Evolutionary conservation across 176 grass and related monocot genomes (phyloP), one percentile per base, ranked within the genome.

Genomic region (Juncus inflexus): DNA sequence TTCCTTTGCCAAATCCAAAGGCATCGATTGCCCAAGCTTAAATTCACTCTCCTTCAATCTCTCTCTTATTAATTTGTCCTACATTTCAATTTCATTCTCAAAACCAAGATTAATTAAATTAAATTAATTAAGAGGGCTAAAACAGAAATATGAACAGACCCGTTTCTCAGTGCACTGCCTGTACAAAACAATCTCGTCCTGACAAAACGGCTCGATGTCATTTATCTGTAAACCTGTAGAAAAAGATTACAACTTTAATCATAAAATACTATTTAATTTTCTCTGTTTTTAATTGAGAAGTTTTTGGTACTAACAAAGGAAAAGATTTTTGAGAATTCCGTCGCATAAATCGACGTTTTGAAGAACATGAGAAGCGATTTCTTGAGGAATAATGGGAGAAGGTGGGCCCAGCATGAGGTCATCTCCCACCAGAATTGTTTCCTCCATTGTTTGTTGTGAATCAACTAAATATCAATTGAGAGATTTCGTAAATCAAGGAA

Each of bases 151-250:
- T 52, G 40, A 53, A 76, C 92, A 77, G 60, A 92, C 88, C 80
- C 88, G 70, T 83, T 78, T 86, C 75, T 81, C 85, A 63, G 78
- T 77, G 70, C 94, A 92, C 55, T 92, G 80, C 50, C 62, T 72
- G 65, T 99, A 99, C 69, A 99, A 35, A 11, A 99, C 85, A 60
- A 99, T 92, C 78, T 90, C 94, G 55, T 99, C 88, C 79, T 90
- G 88, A 49, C 89, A 99, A 84, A 99, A 92, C 75, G 94, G 94
- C 37, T 99, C 85, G 4, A 92, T 90, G 57, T 99, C 89, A 84
- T 92, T 99, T 77, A 99, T 92, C 77, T 99, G 88, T 42, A 99
- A 59, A 67, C 85, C 88, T 90, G 60, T 53, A 74, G 12, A 63
- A 63, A 38, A 15, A 62, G 2, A 11, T 16, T 47, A 51, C 9